Conservation (phyloP, 2,329 filamentous ascomycete genomes). For the Sclerotinia minor region DNA sequence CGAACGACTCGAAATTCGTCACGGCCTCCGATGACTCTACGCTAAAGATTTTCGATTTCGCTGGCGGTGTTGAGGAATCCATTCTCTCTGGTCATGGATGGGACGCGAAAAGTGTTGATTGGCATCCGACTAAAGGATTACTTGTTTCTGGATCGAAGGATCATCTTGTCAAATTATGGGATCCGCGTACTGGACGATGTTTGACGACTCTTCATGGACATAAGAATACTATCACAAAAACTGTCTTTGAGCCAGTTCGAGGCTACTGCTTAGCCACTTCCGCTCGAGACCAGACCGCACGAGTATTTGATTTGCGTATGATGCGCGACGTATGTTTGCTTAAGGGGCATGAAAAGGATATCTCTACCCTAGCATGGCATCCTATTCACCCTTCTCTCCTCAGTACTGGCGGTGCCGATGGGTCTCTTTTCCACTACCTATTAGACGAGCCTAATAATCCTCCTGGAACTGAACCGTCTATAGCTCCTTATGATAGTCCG, state of each 20-base stretch:
- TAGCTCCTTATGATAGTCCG: slow-evolving; percentile 81
- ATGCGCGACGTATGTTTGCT: slow-evolving; percentile 96
- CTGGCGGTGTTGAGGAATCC: slow-evolving; percentile 77
- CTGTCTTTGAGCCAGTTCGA: slow-evolving; percentile 81
- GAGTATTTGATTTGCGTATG: slow-evolving; percentile 93
- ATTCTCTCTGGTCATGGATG: slow-evolving; percentile 91
- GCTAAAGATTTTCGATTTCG: slow-evolving; percentile 96
- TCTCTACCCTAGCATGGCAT: slow-evolving; percentile 91
- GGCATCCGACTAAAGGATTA: slow-evolving; percentile 93
- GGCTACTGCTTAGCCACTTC: slow-evolving; percentile 87
- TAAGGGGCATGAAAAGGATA: slow-evolving; percentile 93
- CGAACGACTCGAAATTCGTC: slow-evolving; percentile 92
- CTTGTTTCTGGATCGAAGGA: slow-evolving; percentile 97
- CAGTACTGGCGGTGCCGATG: slow-evolving; percentile 87
- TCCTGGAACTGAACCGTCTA: slow-evolving; percentile 65
- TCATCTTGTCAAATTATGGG: slow-evolving; percentile 96
- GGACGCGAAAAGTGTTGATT: slow-evolving; percentile 96
- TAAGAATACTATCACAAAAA: slow-evolving; percentile 96
- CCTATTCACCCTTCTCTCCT: slow-evolving; percentile 87
- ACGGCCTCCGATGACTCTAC: slow-evolving; percentile 93
- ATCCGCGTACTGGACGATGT: slow-evolving; percentile 86
- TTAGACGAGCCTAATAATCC: slow-evolving; percentile 92
- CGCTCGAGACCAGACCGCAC: slow-evolving; percentile 86
- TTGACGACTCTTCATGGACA: slow-evolving; percentile 93
- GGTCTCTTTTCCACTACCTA: slow-evolving; percentile 90